phyloP scores from a whole-genome alignment of 305 asterid genomes.

The Rubia tinctorum region DNA sequence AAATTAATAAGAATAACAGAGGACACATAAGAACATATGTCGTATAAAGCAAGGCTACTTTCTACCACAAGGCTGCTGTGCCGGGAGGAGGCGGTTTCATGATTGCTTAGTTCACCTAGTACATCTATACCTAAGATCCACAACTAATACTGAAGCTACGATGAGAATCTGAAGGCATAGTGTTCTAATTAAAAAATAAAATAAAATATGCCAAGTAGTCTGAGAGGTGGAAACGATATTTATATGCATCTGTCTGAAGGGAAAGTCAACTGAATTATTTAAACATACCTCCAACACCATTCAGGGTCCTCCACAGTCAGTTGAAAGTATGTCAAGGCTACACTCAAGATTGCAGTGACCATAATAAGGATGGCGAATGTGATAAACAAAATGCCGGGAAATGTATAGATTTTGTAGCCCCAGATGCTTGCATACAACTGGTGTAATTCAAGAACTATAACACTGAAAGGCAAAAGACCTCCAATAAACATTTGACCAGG shows the following conservation, averaged over 20 bases:
- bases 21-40: background rate
- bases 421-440: conserved; percentile 67
- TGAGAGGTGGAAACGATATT: background rate
- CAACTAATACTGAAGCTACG: background rate
- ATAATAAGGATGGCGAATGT: conserved; percentile 57
- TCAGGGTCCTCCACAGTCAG: conserved; percentile 70
- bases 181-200: background rate
- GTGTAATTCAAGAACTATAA: conserved; percentile 65
- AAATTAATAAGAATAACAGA: background rate
- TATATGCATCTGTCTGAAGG: background rate
- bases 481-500: conserved; percentile 77
- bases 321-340: conserved; percentile 76
- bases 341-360: conserved; percentile 56
- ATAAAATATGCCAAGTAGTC: background rate
- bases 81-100: background rate
- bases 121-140: conserved; percentile 2
- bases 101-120: background rate
- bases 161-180: background rate
- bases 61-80: background rate
- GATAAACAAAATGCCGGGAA: conserved; percentile 48
- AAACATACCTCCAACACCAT: conserved; percentile 91
- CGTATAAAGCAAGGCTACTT: background rate
- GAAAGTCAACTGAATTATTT: conserved; percentile 4
- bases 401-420: conserved; percentile 71
- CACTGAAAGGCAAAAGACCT: conserved; percentile 86